Evolutionary conservation across 2,329 filamentous ascomycete species (phyloP).

Genomic region (Trichoderma guizhouense): DNA sequence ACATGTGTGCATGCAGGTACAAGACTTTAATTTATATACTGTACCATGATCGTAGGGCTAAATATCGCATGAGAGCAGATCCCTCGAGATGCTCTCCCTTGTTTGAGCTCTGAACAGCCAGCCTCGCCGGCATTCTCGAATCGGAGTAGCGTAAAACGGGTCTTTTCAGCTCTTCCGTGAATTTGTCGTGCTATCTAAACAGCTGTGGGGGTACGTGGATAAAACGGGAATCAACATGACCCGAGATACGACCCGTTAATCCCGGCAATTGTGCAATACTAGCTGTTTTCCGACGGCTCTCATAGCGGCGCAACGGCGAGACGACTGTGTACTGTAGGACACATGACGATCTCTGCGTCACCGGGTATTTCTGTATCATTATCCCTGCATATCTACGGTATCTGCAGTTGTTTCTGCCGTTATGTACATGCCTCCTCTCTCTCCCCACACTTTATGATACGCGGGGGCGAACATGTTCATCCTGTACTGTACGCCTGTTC

Average conservation of each 20-base stretch:
- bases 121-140: background rate
- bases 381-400: background rate
- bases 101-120: background rate
- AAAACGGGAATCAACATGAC: background rate
- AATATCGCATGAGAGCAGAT: background rate
- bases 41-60: background rate
- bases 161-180: background rate
- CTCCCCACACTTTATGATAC: background rate
- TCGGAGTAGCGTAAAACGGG: background rate
- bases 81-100: background rate
- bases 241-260: background rate
- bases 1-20: background rate
- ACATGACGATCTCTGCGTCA: slow-evolving; percentile 5
- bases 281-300: background rate
- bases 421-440: background rate
- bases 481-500: background rate
- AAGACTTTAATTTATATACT: background rate
- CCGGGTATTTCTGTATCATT: background rate
- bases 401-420: background rate
- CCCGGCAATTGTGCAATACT: background rate
- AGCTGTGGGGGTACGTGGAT: background rate
- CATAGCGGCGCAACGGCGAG: background rate
- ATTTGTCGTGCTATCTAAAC: background rate
- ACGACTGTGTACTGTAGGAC: background rate
- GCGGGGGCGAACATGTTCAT: background rate